phyloP scores from a whole-genome alignment of 2,329 filamentous ascomycete genomes.

The Xenosphaeropsis pyriputrescens region DNA sequence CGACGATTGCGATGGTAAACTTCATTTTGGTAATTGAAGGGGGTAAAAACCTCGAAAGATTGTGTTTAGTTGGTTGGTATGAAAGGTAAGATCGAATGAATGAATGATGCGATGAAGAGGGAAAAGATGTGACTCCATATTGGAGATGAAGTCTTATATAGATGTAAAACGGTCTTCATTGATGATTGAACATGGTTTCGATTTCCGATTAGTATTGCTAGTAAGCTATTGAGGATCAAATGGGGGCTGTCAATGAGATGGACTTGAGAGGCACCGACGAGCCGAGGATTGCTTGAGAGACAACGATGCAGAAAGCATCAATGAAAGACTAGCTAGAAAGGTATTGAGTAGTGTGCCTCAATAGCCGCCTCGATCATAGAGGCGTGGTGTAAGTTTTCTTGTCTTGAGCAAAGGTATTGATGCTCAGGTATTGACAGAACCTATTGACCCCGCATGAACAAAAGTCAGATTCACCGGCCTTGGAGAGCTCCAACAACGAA shows the following conservation, averaged over 20 bases:
- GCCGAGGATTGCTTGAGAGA: too few species aligned
- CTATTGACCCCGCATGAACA: too few species aligned
- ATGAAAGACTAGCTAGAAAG: too few species aligned
- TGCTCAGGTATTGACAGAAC: too few species aligned
- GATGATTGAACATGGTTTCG: background rate
- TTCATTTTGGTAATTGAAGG: slow-evolving; percentile 26
- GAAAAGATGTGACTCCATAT: background rate
- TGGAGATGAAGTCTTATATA: background rate
- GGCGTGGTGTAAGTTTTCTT: too few species aligned
- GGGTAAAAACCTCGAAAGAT: slow-evolving; percentile 2
- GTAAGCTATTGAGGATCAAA: background rate
- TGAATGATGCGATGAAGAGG: background rate
- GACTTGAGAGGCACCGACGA: background rate
- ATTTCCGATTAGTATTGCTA: background rate
- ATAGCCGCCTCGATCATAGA: too few species aligned
- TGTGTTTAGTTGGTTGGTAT: slow-evolving; percentile 1
- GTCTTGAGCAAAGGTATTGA: too few species aligned
- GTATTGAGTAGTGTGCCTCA: too few species aligned
- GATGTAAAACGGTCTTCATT: background rate
- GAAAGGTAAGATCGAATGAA: background rate
- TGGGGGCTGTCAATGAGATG: background rate
- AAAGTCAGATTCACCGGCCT: too few species aligned
- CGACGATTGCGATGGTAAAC: slow-evolving; percentile 24
- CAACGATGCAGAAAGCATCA: too few species aligned
- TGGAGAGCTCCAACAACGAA: too few species aligned